Conservation (phyloP, 75 land plant genomes). For the Chamaecyparis obtusa region DNA sequence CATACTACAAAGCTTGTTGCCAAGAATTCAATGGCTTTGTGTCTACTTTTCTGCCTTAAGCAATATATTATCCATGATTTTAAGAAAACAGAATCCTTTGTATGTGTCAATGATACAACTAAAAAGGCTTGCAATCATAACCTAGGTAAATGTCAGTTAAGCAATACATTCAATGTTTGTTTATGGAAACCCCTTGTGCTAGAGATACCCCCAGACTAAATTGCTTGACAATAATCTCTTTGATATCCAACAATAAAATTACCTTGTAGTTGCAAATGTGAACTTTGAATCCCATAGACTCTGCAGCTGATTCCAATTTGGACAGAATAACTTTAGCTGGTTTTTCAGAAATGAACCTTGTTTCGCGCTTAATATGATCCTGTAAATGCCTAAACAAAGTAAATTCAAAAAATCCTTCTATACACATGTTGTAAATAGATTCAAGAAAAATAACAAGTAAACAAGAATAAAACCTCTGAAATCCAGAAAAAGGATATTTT, state of each 20-base stretch:
- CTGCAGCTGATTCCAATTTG: slow-evolving; percentile 82
- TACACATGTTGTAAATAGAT: background rate
- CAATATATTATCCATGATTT: background rate
- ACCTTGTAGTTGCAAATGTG: slow-evolving; percentile 89
- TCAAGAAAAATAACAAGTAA: background rate
- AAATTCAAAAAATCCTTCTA: background rate
- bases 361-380: slow-evolving; percentile 77
- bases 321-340: slow-evolving; percentile 80
- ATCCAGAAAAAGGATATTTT: background rate
- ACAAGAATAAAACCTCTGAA: background rate
- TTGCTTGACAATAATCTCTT: background rate
- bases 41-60: background rate
- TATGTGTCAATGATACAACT: background rate
- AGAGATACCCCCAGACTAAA: background rate
- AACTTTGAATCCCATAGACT: slow-evolving; percentile 85
- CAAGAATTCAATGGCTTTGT: background rate
- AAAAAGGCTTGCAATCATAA: background rate
- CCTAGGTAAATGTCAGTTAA: background rate
- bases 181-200: background rate
- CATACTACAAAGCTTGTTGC: background rate
- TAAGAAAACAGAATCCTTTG: background rate
- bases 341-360: slow-evolving; percentile 76
- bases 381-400: slow-evolving; percentile 15
- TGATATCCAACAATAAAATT: slow-evolving; percentile 10
- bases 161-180: background rate